A percentile compares a stretch with the other conserved stretches of the same genome.
phyloP scores from a whole-genome alignment of 225 moss, liverwort and hornwort species.

The Takakia lepidozioides region DNA sequence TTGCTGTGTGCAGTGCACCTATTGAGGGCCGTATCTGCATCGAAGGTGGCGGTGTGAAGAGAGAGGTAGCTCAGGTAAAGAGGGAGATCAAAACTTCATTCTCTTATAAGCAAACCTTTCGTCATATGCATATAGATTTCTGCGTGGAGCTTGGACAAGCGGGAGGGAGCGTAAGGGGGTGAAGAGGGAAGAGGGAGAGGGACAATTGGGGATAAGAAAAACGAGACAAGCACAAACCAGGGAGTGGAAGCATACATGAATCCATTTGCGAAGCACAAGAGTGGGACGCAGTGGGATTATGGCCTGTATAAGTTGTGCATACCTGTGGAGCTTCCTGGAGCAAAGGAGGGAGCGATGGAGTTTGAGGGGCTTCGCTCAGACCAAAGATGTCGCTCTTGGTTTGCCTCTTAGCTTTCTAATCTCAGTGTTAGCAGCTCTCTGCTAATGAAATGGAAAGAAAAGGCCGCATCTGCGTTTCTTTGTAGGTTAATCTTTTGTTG shows the following conservation, averaged over 20 bases:
- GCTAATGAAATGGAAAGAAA: constrained; percentile 58
- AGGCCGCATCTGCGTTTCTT: constrained; percentile 16
- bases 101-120: constrained; percentile 43
- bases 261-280: constrained; percentile 42
- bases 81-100: constrained; percentile 49
- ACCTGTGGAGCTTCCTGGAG: constrained; percentile 91
- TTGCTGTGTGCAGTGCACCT: constrained; percentile 43
- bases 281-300: constrained; percentile 73
- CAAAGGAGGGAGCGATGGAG: constrained; percentile 97
- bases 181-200: constrained; percentile 9
- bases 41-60: constrained; percentile 37
- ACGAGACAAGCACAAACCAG: constrained; percentile 24
- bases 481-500: constrained; percentile 1
- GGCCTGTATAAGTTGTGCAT: constrained; percentile 84
- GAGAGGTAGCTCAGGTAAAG: constrained; percentile 55
- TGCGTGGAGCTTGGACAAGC: constrained; percentile 74
- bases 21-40: constrained; percentile 37
- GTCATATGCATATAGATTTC: constrained; percentile 60
- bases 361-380: constrained; percentile 91
- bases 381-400: constrained; percentile 83
- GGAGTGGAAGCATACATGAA: constrained; percentile 24
- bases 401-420: constrained; percentile 91
- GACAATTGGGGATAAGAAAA: constrained; percentile 20
- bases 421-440: constrained; percentile 57
- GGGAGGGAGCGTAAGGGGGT: constrained; percentile 47